These are phyloP conservation scores for Ceriops tagal DNA, from an alignment of 345 rosid genomes.

Conservation along the genomic window DNA sequence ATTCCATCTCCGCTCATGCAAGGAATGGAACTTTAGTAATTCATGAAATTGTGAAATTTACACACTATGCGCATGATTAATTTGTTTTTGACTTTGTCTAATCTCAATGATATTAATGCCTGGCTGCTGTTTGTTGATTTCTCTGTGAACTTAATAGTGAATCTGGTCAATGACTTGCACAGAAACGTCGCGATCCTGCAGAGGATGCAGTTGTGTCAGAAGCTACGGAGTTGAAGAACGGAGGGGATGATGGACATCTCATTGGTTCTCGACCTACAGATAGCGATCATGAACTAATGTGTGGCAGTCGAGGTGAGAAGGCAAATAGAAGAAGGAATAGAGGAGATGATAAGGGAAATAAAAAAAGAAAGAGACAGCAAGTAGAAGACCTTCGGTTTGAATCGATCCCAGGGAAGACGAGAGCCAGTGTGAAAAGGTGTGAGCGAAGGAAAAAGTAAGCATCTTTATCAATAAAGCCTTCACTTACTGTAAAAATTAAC, in stretches of 20 bases:
- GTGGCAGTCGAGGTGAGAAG: not conserved
- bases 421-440: slow-evolving; percentile 40
- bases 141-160: too few relatives aligned
- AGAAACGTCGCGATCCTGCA: slow-evolving; percentile 14
- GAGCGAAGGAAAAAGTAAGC: slow-evolving; percentile 70
- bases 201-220: slow-evolving; percentile 21
- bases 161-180: not conserved
- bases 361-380: slow-evolving; percentile 66
- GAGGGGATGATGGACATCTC: slow-evolving; percentile 18
- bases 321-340: not conserved
- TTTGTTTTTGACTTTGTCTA: too few relatives aligned
- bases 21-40: too few relatives aligned
- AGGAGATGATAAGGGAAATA: slow-evolving; percentile 43
- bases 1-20: too few relatives aligned
- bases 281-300: too few relatives aligned
- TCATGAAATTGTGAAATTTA: too few relatives aligned
- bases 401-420: slow-evolving; percentile 29
- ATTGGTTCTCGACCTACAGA: too few relatives aligned
- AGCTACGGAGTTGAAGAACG: slow-evolving; percentile 15
- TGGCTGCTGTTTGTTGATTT: too few relatives aligned
- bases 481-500: not conserved
- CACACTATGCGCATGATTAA: too few relatives aligned
- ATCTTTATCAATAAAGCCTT: not conserved
- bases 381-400: slow-evolving; percentile 66
- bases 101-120: too few relatives aligned